Base-by-base conservation (phyloP, 345 rosid species). In the Raphanus sativus region DNA sequence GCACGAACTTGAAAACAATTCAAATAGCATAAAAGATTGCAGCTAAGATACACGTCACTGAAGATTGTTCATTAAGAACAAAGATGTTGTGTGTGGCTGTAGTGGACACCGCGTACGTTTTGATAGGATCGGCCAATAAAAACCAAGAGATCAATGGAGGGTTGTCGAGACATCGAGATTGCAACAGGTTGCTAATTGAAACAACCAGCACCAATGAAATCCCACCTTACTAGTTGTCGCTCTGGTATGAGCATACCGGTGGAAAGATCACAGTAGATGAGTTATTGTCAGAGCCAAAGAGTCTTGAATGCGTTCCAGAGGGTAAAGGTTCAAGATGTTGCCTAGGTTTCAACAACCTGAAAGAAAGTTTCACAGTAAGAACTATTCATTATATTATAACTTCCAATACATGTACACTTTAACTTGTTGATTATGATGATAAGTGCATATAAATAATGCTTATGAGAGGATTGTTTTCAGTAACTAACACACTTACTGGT, bases 101-200 rank as follows among this genome's bases (percentile, higher is more conserved):
- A 21, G 21, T 21, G 21, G 21, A 21, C 21, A 21, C 21, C 21
- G 21, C 21, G 21, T 21, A 21, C 21, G 21, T 21, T 21, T 21
- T 21, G 21, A 21, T 21, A 21, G 21, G 21, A 21, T 21, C 21
- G 21, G 21, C 21, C 21, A 21, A 21, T 21, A 21, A 21, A 21
- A 21, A 21, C 38, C 97, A 21, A 91, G 82, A 80, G 98, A 80
- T 93, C 97, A 58, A 93, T 91, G 97, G 96, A 88, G 5, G 97
- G 98, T 13, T 73, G 73, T 64, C 85, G 95, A 0, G 95, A 93
- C 89, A 93, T 97, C 0, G 98, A 91, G 75, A 89, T 93, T 15
- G n/a, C n/a, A n/a, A n/a, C n/a, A n/a, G n/a, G n/a, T n/a, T n/a
- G 92, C 91, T 58, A 80, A 48, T 58, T 11, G 13, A 71, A 32